Conservation (phyloP, 164 flowering plant species). For the Annona cherimola region DNA sequence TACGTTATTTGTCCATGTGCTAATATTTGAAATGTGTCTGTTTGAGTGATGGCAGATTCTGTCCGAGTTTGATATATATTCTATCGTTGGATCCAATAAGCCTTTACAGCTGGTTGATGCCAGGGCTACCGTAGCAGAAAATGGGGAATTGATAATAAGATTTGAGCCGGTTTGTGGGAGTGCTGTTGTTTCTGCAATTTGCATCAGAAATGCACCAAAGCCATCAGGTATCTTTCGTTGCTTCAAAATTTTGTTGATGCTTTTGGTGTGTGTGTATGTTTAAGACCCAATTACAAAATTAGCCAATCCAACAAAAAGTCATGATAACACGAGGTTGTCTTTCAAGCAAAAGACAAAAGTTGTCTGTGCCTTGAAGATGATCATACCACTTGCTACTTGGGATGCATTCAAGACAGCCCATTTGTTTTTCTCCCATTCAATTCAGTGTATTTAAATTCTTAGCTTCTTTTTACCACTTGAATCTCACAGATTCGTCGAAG, state of each 20-base stretch:
- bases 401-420: background rate
- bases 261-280: too few species aligned
- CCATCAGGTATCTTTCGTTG: slow-evolving; percentile 30
- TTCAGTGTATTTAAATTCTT: background rate
- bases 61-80: slow-evolving; percentile 59
- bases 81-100: slow-evolving; percentile 73
- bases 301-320: background rate
- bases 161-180: slow-evolving; percentile 67
- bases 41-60: slow-evolving; percentile 6
- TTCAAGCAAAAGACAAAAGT: background rate
- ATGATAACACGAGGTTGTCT: too few species aligned
- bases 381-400: background rate
- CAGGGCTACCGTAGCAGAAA: slow-evolving; percentile 43
- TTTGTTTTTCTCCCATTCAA: background rate
- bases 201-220: slow-evolving; percentile 50
- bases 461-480: background rate
- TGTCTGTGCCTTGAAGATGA: background rate
- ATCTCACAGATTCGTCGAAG: slow-evolving; percentile 10
- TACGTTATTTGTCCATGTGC: background rate
- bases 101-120: slow-evolving; percentile 62
- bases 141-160: slow-evolving; percentile 41
- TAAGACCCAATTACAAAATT: background rate
- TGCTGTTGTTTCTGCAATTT: slow-evolving; percentile 70
- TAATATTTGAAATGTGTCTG: background rate
- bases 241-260: too few species aligned